Evolutionary conservation across 2,329 filamentous ascomycete genomes (phyloP), one percentile per base, ranked within the genome.

Genomic region (Ambrosiella beaveri): DNA sequence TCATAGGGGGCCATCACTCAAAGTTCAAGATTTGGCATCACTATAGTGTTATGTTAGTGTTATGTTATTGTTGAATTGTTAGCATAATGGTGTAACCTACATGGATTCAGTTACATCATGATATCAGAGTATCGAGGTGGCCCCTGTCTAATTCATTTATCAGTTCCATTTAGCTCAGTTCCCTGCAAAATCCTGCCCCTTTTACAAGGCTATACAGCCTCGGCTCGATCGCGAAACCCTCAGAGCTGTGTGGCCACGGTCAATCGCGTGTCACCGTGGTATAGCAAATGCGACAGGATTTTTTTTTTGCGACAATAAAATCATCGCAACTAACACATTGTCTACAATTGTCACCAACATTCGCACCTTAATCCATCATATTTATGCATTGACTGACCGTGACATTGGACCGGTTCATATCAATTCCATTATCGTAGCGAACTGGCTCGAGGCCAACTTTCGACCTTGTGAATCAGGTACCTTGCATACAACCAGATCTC

Each of bases 221-320:
- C 54, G 58, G 58, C 54, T 58, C 35, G 27, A 55, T 59, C 54
- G 58, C 58, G 58, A 59, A 19, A 17, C 54, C 38, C 13, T 41
- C 13, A 7, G 7, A 44, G 39, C 38, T 55, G 19, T 36, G 36
- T 13, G 38, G 17, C 53, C 37, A 19, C 53, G 53, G 53, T 55
- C 27, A 19, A n/a, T 44, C 38, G 53, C 53, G 53, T 37, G 53
- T 55, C 9, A 35, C 15, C 37, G 9, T 44, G 15, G 19, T n/a
- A 17, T 55, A 44, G 15, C 7, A 11, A 12, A 47, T n/a, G 44
- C 11, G 44, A 47, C 19, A 2, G n/a, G 19, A 2, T 9, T 49
- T 49, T 54, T 54, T 58, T 44, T 45, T 45, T 39, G 8, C 36
- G 5, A 2, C 47, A 54, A 7, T 38, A 35, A 19, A 38, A 12